These are phyloP conservation scores for Paecilomyces fulvus DNA, from an alignment of 2,329 filamentous ascomycete genomes.

Conservation along the genomic window DNA sequence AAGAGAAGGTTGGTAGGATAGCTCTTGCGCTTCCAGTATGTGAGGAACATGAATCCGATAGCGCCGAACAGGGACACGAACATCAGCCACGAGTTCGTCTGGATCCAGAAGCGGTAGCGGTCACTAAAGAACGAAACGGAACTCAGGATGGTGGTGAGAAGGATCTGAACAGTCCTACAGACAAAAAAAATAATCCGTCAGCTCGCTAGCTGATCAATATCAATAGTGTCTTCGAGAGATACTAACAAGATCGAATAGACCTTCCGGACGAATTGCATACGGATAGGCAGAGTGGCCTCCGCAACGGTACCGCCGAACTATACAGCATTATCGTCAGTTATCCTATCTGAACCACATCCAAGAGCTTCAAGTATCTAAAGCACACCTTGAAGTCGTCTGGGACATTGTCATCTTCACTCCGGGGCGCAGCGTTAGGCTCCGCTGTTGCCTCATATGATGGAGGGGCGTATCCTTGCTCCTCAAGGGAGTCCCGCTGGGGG, in stretches of 20 bases:
- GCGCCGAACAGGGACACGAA: conserved; percentile 78
- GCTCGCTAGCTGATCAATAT: neutral
- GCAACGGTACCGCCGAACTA: conserved; percentile 88
- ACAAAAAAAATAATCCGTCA: neutral
- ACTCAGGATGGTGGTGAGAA: conserved; percentile 73
- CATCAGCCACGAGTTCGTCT: conserved; percentile 72
- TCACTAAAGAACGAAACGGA: conserved; percentile 76
- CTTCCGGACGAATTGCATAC: conserved; percentile 94
- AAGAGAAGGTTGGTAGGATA: conserved; percentile 94
- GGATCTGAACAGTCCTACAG: conserved; percentile 72
- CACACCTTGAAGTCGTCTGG: conserved; percentile 92
- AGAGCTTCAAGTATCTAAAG: neutral
- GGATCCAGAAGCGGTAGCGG: conserved; percentile 78
- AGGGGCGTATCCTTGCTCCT: conserved; percentile 64
- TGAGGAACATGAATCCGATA: conserved; percentile 75
- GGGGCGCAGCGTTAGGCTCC: conserved; percentile 51
- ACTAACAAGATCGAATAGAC: conserved; percentile 86
- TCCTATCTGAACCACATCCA: conserved; percentile 1
- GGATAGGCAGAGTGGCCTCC: conserved; percentile 89
- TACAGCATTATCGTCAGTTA: conserved; percentile 6
- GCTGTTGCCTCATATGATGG: conserved; percentile 67
- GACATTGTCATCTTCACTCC: conserved; percentile 79
- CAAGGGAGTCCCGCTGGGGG: conserved; percentile 78
- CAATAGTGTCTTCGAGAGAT: neutral
- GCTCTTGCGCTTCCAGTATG: conserved; percentile 91